Percentiles rank a stretch among this genome's conserved stretches.
These are phyloP conservation scores for Daldinia concentrica DNA, from an alignment of 495 filamentous ascomycete species.

Conservation along the genomic window DNA sequence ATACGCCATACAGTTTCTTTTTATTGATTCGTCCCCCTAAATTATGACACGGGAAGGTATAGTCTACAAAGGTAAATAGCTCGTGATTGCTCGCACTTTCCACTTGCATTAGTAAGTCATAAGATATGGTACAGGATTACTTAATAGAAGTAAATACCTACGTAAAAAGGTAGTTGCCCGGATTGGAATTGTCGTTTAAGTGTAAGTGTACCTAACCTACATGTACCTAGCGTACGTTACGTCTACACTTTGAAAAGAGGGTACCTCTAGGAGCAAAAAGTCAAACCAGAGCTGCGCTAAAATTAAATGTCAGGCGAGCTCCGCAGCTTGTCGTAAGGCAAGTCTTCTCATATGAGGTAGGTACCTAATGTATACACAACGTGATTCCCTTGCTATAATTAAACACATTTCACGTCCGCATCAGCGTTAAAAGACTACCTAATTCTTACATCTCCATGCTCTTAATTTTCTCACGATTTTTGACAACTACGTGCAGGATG, in stretches of 20 bases:
- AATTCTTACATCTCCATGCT: constrained; percentile 26
- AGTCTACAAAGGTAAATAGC: not conserved
- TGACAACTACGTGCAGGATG: constrained; percentile 49
- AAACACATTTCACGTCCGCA: not conserved
- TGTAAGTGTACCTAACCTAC: too few relatives aligned
- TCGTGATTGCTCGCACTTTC: too few relatives aligned
- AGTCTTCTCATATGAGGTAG: constrained; percentile 10
- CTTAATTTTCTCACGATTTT: constrained; percentile 28
- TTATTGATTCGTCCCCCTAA: not conserved
- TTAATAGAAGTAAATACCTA: too few relatives aligned
- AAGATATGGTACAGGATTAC: too few relatives aligned
- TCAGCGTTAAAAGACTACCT: not conserved
- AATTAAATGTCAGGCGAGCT: constrained; percentile 7
- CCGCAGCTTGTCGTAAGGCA: constrained; percentile 24
- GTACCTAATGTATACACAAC: constrained; percentile 4
- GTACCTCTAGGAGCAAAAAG: not conserved
- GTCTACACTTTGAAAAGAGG: not conserved
- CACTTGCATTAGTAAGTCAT: too few relatives aligned
- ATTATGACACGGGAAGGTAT: not conserved
- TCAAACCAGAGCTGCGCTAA: not conserved
- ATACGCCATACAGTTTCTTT: not conserved
- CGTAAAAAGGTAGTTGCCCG: too few relatives aligned
- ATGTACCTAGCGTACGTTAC: too few relatives aligned
- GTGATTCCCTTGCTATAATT: constrained; percentile 7
- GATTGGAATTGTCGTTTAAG: too few relatives aligned